Evolutionary conservation across 768 basidiomycete genomes (phyloP).

Genomic region (Lactarius tabidus): DNA sequence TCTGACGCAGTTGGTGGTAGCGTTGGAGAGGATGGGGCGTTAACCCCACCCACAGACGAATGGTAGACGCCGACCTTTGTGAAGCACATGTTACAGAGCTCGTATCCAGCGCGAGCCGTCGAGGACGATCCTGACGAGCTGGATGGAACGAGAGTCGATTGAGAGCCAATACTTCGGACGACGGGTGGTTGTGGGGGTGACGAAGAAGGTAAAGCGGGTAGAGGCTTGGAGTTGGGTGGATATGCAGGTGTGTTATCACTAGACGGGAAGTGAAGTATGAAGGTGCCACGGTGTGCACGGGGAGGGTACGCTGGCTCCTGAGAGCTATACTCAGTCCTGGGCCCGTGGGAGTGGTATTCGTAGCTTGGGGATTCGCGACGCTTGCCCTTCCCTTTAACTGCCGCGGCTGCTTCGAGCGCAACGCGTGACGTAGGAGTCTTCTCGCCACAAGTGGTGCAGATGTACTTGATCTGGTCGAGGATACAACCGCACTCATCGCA

Average conservation of each 20-base stretch:
- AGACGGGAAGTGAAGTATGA: constrained; percentile 1
- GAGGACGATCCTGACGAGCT: constrained; percentile 24
- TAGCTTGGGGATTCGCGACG: constrained; percentile 26
- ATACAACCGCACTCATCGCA: constrained; percentile 78
- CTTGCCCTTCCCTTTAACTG: constrained; percentile 51
- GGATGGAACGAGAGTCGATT: constrained; percentile 20
- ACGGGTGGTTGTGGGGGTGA: constrained; percentile 17
- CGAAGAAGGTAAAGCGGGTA: constrained; percentile 40
- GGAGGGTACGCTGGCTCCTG: constrained; percentile 6
- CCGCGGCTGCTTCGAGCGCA: constrained; percentile 25
- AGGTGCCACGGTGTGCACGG: constrained; percentile 16
- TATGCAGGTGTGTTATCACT: constrained; percentile 1
- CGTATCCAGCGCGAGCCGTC: constrained; percentile 52
- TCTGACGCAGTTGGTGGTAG: constrained; percentile 36
- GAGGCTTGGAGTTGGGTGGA: constrained; percentile 38
- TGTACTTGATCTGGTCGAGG: constrained; percentile 82
- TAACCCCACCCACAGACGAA: constrained; percentile 47
- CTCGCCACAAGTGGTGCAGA: constrained; percentile 85
- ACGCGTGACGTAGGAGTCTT: constrained; percentile 43
- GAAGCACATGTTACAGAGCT: constrained; percentile 80
- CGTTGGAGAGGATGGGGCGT: constrained; percentile 45
- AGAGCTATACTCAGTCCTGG: not conserved
- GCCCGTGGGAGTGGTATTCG: constrained; percentile 21
- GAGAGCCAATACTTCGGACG: constrained; percentile 13
- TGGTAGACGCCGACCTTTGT: constrained; percentile 75